Conservation (phyloP, 306 rosid genomes). For the Cercis canadensis region DNA sequence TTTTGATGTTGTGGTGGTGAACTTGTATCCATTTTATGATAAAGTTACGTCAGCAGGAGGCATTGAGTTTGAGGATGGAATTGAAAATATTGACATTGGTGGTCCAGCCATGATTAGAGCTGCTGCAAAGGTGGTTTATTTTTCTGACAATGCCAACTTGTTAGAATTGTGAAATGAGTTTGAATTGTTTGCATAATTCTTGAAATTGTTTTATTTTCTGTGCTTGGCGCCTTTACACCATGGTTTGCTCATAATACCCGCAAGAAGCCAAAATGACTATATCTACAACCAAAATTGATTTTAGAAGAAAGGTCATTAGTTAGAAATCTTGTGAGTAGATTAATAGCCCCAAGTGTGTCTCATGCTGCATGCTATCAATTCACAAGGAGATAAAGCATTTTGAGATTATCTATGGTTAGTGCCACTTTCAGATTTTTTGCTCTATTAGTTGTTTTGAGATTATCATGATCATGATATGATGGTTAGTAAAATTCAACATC, state of each 20-base stretch:
- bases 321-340: not conserved
- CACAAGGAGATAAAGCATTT: not conserved
- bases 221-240: not conserved
- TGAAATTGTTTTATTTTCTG: not conserved
- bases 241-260: not conserved
- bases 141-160: constrained; percentile 10
- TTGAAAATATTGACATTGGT: constrained; percentile 97
- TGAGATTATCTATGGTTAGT: not conserved
- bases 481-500: not conserved
- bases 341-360: not conserved
- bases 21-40: constrained; percentile 87
- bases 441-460: not conserved
- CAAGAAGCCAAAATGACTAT: not conserved
- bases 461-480: not conserved
- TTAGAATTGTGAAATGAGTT: constrained; percentile 15
- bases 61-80: constrained; percentile 85
- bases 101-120: constrained; percentile 98
- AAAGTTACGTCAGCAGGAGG: constrained; percentile 78
- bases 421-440: not conserved
- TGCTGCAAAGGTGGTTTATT: constrained; percentile 83
- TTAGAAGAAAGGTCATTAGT: constrained; percentile 6
- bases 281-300: not conserved
- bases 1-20: constrained; percentile 93
- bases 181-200: not conserved
- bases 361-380: not conserved